Base-by-base conservation (phyloP, 768 basidiomycete species). In the Calvatia gigantea region DNA sequence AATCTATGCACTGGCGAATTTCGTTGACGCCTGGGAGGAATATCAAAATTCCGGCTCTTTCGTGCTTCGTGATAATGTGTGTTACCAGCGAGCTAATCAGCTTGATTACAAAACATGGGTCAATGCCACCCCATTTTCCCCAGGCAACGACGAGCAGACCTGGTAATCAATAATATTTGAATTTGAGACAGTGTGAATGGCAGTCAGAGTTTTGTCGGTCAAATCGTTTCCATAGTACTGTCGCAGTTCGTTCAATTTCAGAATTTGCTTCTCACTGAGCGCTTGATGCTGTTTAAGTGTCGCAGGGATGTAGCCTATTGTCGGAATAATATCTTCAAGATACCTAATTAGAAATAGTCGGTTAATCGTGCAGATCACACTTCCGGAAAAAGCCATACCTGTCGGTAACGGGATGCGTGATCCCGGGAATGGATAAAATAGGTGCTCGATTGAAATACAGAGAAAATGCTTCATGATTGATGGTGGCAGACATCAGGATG, bases 1-100 rank as follows among this genome's bases (percentile, higher is more conserved):
- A 74, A 11, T 86, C 81, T 17, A 91, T 82, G 62, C 89, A 90
- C 58, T 87, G 84, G 17, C 84, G 81, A 60, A 94, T 94, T 64
- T 94, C 91, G 69, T 88, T 89, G 1, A 93, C 87, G 67, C 94
- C 94, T n/a, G 92, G 85, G 52, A 94, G 75, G 70, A 98, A 98
- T 41, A 97, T 82, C 21, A 98, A 77, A 42, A 97, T 83, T 4
- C 87, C 93, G 2, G 84, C 88, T 7, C 66, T 69, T 27, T 75
- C 73, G 11, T 74, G 64, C 21, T 71, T 80, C 4, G 71, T 66
- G 12, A 85, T 67, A 54, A 94, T 86, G 60, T 91, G 74, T 28
- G 75, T 70, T 7, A 92, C 82, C 11, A 89, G 73, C 0, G 81
- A 72, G 6, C 84, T 82, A 35, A 95, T 79, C 2, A 95, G 75